Evolutionary conservation across 192 early-diverging fungal genomes (phyloP).

Genomic region (Chytriomyces confervae): DNA sequence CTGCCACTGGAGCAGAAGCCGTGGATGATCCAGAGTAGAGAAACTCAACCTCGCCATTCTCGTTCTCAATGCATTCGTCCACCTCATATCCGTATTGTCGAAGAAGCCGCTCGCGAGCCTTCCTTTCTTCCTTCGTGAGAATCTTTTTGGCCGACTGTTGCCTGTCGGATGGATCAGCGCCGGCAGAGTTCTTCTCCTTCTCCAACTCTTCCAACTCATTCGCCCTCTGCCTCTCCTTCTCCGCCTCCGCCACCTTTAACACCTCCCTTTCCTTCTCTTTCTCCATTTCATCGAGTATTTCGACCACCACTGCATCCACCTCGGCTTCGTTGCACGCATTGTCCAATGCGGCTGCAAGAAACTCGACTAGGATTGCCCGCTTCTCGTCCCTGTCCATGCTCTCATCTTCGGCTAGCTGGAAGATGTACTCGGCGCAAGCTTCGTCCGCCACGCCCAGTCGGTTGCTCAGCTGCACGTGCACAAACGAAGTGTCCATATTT

Average conservation of each 20-base stretch:
- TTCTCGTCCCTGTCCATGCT: slow-evolving; percentile 70
- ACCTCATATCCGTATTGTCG: slow-evolving; percentile 68
- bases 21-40: slow-evolving; percentile 50
- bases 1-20: background rate
- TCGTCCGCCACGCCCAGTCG: slow-evolving; percentile 32
- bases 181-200: slow-evolving; percentile 16
- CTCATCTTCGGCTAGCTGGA: slow-evolving; percentile 68
- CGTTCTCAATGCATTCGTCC: slow-evolving; percentile 64
- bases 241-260: background rate
- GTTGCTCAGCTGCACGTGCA: background rate
- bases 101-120: slow-evolving; percentile 34
- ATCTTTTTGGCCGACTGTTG: slow-evolving; percentile 23
- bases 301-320: background rate
- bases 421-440: slow-evolving; percentile 72
- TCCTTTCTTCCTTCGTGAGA: slow-evolving; percentile 37
- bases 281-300: background rate
- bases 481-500: background rate
- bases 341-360: slow-evolving; percentile 63
- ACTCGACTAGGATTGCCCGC: slow-evolving; percentile 70
- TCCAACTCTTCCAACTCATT: slow-evolving; percentile 26
- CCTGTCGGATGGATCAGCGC: background rate
- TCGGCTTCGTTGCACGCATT: slow-evolving; percentile 14
- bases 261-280: background rate
- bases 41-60: slow-evolving; percentile 67
- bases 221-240: background rate